Evolutionary conservation across 2,329 filamentous ascomycete genomes (phyloP).

Genomic region (Magnaporthiopsis poae): DNA sequence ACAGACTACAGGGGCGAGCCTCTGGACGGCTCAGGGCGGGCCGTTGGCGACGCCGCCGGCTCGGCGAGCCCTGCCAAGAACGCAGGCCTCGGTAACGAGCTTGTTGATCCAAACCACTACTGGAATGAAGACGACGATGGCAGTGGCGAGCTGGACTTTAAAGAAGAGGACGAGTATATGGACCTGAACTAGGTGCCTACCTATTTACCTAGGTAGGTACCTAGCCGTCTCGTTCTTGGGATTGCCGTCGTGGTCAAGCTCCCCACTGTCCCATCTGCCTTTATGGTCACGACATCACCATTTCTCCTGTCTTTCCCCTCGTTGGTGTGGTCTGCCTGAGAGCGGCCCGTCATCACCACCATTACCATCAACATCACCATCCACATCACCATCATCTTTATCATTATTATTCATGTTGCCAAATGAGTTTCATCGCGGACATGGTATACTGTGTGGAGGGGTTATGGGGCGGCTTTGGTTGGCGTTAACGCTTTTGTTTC

Average conservation of each 20-base stretch:
- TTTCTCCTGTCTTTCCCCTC: background rate
- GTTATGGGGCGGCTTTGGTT: background rate
- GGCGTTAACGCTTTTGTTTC: background rate
- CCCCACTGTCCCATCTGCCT: background rate
- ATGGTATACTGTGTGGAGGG: background rate
- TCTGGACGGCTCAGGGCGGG: slow-evolving; percentile 38
- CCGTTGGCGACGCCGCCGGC: slow-evolving; percentile 23
- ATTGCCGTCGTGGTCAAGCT: background rate
- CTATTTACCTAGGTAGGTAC: no score
- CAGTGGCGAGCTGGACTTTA: slow-evolving; percentile 67
- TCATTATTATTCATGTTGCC: slow-evolving; percentile 13
- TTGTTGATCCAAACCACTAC: slow-evolving; percentile 45
- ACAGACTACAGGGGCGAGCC: slow-evolving; percentile 84
- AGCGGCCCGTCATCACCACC: no score
- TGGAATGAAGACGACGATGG: slow-evolving; percentile 64
- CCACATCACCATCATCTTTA: background rate
- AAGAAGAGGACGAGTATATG: slow-evolving; percentile 87
- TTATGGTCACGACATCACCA: background rate
- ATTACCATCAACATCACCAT: no score
- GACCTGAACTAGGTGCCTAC: slow-evolving; percentile 12
- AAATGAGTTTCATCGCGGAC: background rate
- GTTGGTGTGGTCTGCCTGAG: background rate
- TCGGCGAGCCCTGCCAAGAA: slow-evolving; percentile 23
- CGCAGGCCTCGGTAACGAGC: slow-evolving; percentile 31
- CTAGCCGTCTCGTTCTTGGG: no score